Evolutionary conservation across 2,329 filamentous ascomycete species (phyloP), one percentile per base, ranked within the genome.

Genomic region (Neospermospora avenae): DNA sequence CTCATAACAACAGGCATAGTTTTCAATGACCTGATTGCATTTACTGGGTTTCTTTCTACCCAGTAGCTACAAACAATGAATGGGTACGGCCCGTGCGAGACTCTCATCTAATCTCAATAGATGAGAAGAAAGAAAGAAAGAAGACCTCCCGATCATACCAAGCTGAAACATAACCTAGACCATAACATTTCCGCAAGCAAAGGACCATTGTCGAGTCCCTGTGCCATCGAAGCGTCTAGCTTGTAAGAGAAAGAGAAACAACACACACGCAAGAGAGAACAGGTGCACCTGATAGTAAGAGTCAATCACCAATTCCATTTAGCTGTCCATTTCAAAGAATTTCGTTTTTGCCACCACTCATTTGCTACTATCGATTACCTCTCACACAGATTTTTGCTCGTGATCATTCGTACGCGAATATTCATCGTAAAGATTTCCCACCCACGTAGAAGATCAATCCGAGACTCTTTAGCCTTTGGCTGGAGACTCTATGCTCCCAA

Each of bases 401-500:
- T 25, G 54, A 62, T 63, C 60, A 56, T 61, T 63, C 58, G 46
- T 49, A 55, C 18, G 45, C 55, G 53, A 56, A 55, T 53, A 60
- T 59, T 44, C 34, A 63, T 63, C 63, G 54, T 51, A 37, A 54
- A 58, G 58, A 54, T 46, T 57, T 44, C 57, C 42, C 60, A 31
- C 28, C 57, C 28, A 60, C 52, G 49, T 54, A 57, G 62, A 65
- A 64, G 61, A 64, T 63, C 61, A 24, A 62, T 57, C 57, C 45
- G 58, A 63, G 53, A 54, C 61, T 64, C 64, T 53, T 57, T 13
- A 31, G 42, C 28, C 31, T 57, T 25, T 13, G 54, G 6, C 37
- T 46, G 13, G 55, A 45, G 52, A 59, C 56, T 65, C 62, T 72
- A 72, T 67, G 70, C 65, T 70, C 80, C 80, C 66, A 83, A 73